Conservation (phyloP, 306 rosid species). For the Malus fusca region DNA sequence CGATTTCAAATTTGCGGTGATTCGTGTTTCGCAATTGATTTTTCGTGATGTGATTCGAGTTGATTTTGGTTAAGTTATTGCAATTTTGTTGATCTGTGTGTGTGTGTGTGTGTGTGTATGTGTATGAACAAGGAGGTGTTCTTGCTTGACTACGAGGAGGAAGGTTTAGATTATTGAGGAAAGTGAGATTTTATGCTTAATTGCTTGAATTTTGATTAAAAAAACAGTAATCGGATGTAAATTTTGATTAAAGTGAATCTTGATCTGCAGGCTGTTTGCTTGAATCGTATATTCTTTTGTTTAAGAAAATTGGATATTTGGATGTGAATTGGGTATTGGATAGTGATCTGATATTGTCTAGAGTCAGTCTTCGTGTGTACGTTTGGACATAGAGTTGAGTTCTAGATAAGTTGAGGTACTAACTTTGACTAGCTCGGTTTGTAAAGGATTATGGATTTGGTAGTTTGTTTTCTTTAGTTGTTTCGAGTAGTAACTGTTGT, state of each 20-base stretch:
- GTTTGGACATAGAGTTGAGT: background rate
- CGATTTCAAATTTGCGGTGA: background rate
- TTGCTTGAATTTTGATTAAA: background rate
- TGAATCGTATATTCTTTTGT: background rate
- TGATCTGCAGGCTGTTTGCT: slow-evolving; percentile 1
- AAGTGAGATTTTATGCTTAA: background rate
- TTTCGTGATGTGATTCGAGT: background rate
- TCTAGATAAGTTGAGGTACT: background rate
- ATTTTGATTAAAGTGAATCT: background rate
- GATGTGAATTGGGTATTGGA: background rate
- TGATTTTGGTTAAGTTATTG: background rate
- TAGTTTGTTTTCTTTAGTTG: background rate
- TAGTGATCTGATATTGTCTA: background rate
- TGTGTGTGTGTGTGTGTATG: background rate
- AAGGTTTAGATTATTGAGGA: background rate
- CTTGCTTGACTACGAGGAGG: background rate
- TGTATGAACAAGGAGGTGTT: background rate
- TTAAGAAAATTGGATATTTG: background rate
- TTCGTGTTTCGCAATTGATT: background rate
- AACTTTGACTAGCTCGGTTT: background rate
- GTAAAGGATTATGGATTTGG: background rate
- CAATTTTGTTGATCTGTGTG: background rate
- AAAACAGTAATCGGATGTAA: background rate
- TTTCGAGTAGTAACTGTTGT: background rate
- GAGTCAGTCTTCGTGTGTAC: background rate